These are phyloP conservation scores for Colletotrichum sp. DNA, from an alignment of 2,329 filamentous ascomycete species.

Conservation along the genomic window DNA sequence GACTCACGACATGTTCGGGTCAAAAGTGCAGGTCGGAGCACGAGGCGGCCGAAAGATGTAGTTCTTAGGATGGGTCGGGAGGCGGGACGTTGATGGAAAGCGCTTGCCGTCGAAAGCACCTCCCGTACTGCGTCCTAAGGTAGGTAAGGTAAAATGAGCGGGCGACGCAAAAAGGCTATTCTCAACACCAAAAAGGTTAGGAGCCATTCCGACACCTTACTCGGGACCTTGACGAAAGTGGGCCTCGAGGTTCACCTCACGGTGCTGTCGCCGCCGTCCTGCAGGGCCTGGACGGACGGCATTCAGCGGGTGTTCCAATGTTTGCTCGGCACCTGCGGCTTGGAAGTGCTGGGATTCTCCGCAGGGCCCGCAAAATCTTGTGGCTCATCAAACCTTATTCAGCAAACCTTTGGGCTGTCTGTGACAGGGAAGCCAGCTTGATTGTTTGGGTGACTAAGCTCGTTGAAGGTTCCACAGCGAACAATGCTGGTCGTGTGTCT, in stretches of 20 bases:
- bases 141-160: not conserved
- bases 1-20: not conserved
- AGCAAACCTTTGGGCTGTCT: not conserved
- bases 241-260: not conserved
- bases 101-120: not conserved
- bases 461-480: not conserved
- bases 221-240: not conserved
- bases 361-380: not conserved
- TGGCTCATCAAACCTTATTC: constrained; percentile 20
- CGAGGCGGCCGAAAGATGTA: not conserved
- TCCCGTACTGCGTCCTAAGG: not conserved
- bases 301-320: not conserved
- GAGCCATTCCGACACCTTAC: not conserved
- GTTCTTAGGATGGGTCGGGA: not conserved
- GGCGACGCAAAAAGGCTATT: not conserved
- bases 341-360: not conserved
- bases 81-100: not conserved
- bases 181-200: not conserved
- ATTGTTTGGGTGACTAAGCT: not conserved
- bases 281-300: not conserved
- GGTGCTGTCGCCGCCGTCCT: not conserved
- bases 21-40: not conserved
- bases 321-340: constrained; percentile 8
- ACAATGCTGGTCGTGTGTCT: not conserved
- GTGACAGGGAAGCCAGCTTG: not conserved